Conservation (phyloP, 2,329 filamentous ascomycete genomes). For the Aspergillus pseudonomiae region DNA sequence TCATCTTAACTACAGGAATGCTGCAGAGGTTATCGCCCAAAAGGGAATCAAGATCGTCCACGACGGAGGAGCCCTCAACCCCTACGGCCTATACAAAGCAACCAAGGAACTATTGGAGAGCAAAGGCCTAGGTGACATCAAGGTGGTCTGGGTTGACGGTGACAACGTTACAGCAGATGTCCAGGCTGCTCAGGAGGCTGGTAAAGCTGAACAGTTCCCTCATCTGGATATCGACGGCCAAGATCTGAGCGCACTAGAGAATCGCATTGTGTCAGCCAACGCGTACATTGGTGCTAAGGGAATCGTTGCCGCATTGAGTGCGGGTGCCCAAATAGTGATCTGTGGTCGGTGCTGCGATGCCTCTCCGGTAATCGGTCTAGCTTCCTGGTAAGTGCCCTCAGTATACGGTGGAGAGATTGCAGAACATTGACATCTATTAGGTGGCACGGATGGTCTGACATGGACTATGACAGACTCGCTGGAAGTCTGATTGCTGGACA, state of each 20-base stretch:
- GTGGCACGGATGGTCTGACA: slow-evolving; percentile 32
- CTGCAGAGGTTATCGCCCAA: too few relatives aligned
- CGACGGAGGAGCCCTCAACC: too few relatives aligned
- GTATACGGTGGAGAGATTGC: background rate
- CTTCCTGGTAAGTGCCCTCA: slow-evolving; percentile 25
- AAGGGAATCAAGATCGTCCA: too few relatives aligned
- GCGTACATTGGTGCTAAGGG: slow-evolving; percentile 18
- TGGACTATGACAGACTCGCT: slow-evolving; percentile 32
- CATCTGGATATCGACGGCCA: too few relatives aligned
- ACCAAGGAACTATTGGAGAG: too few relatives aligned
- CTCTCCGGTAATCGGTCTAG: slow-evolving; percentile 33
- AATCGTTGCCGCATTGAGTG: slow-evolving; percentile 37
- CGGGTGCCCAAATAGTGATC: slow-evolving; percentile 48
- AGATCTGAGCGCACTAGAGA: background rate
- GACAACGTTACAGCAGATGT: too few relatives aligned
- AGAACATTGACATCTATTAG: background rate
- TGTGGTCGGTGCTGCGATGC: slow-evolving; percentile 47
- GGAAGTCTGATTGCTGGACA: slow-evolving; percentile 30
- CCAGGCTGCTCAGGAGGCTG: too few relatives aligned
- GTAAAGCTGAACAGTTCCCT: too few relatives aligned
- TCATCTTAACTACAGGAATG: background rate
- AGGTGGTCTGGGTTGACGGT: too few relatives aligned
- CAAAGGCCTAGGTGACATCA: too few relatives aligned
- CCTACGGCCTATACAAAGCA: too few relatives aligned
- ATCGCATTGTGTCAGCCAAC: background rate